phyloP scores from a whole-genome alignment of 2,329 filamentous ascomycete species.

The Xylaria sp. region DNA sequence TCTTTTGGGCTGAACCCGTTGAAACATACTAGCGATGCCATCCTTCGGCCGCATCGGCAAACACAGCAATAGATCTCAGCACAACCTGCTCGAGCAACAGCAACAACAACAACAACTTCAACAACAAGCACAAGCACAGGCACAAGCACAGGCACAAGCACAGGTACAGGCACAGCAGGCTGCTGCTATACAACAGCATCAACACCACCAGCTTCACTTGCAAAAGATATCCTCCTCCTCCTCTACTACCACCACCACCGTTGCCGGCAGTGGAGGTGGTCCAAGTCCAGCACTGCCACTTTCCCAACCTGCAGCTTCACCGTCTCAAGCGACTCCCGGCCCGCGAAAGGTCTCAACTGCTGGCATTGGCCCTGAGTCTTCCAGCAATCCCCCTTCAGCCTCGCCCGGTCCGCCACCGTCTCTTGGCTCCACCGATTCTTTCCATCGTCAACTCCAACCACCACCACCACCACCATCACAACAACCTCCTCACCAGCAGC shows the following conservation, averaged over 20 bases:
- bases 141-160: too few relatives aligned
- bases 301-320: slow-evolving; percentile 32
- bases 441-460: slow-evolving; percentile 44
- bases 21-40: slow-evolving; percentile 50
- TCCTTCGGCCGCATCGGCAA: slow-evolving; percentile 60
- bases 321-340: slow-evolving; percentile 30
- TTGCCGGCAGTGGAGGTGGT: slow-evolving; percentile 37
- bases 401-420: slow-evolving; percentile 47
- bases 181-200: slow-evolving; percentile 38
- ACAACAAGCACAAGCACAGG: too few relatives aligned
- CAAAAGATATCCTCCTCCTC: slow-evolving; percentile 32
- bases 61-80: slow-evolving; percentile 55
- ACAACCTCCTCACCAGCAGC: slow-evolving; percentile 33
- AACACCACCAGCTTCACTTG: slow-evolving; percentile 33
- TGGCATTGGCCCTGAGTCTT: slow-evolving; percentile 32
- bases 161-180: too few relatives aligned
- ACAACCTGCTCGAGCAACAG: slow-evolving; percentile 55
- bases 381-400: slow-evolving; percentile 51
- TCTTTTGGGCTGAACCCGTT: background rate
- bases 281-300: slow-evolving; percentile 40
- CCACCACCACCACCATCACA: slow-evolving; percentile 32
- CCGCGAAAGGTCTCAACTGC: slow-evolving; percentile 36
- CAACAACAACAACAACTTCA: slow-evolving; percentile 40
- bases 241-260: too few relatives aligned
- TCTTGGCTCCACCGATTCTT: slow-evolving; percentile 56